Evolutionary conservation across 1,284 basidiomycete genomes (phyloP), one percentile per base, ranked within the genome.

Genomic region (Bondarzewia mesenterica): DNA sequence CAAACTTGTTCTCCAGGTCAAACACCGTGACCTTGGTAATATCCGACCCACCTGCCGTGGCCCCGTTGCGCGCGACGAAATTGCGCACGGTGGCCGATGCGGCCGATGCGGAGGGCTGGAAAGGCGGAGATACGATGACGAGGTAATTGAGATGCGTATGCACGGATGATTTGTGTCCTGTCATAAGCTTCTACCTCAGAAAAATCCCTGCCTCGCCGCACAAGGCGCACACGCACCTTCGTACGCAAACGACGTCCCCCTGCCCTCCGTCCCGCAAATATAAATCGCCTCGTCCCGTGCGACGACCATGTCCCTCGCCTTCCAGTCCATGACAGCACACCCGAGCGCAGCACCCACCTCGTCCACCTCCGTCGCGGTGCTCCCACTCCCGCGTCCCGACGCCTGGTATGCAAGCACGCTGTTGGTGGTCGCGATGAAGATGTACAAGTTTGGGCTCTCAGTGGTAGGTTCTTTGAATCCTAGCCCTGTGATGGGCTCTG

Each of bases 201-300:
- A 22, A 23, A 22, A 20, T 0, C 15, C 16, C 16, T 23, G 41
- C 42, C 45, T 15, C 12, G 29, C 41, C n/a, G 48, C 27, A 29
- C 37, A 35, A 16, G 6, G 10, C 21, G 1, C 23, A 21, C 21
- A 38, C 52, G 23, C 21, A 85, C 92, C 93, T 72, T 96, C 93
- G 59, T 93, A 92, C 0, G 94, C 94, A 58, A 86, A 91, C 52
- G 88, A 93, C 0, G 86, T 79, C 1, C 90, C 87, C 47, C 93
- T 72, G 0, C 90, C 92, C 20, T 94, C 89, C 0, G 80, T 77
- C 0, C 86, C 84, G 60, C 90, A 92, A 7, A 90, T 72, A 58
- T 95, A 96, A 37, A 98, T 83, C 1, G 93, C 94, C 58, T 98
- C 95, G 46, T 96, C 90, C 48, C 89, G 72, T 0, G 93, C 95